Conservation (phyloP, 352 stramenopile species). For the Globisporangium cylindrosporum region DNA sequence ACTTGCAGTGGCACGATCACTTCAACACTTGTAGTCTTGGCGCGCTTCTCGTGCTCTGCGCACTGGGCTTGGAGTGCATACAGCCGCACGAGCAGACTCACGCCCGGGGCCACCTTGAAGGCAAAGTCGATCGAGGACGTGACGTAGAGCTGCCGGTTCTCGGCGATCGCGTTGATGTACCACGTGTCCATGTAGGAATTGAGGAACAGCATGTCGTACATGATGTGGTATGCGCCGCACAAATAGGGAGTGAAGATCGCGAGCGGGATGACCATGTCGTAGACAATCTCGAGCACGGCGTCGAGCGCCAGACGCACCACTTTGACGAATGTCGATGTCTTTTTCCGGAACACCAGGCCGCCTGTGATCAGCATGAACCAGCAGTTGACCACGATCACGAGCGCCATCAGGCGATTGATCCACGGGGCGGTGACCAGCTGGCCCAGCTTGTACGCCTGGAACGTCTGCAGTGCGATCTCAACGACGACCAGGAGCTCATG, state of each 20-base stretch:
- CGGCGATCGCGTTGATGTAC: background rate
- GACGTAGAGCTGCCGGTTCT: background rate
- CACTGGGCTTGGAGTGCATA: background rate
- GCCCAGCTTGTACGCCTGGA: conserved; percentile 15
- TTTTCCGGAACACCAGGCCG: conserved; percentile 9
- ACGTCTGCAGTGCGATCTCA: conserved; percentile 11
- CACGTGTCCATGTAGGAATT: background rate
- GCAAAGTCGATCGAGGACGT: background rate
- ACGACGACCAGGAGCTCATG: background rate
- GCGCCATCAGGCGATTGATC: conserved; percentile 15
- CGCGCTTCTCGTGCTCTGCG: background rate
- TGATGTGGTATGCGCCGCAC: background rate
- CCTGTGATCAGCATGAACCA: conserved; percentile 23
- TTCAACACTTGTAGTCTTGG: background rate
- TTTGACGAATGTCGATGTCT: conserved; percentile 8
- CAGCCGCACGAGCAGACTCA: background rate
- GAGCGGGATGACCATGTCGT: conserved; percentile 23
- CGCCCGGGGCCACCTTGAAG: background rate
- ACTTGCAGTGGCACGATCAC: background rate
- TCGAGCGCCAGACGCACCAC: conserved; percentile 16
- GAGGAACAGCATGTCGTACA: background rate
- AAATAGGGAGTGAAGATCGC: conserved; percentile 31
- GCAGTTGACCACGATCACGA: conserved; percentile 25
- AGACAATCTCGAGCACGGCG: conserved; percentile 17
- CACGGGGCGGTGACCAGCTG: background rate